phyloP scores from a whole-genome alignment of 2,329 filamentous ascomycete genomes.

The Fusarium xyrophilum region DNA sequence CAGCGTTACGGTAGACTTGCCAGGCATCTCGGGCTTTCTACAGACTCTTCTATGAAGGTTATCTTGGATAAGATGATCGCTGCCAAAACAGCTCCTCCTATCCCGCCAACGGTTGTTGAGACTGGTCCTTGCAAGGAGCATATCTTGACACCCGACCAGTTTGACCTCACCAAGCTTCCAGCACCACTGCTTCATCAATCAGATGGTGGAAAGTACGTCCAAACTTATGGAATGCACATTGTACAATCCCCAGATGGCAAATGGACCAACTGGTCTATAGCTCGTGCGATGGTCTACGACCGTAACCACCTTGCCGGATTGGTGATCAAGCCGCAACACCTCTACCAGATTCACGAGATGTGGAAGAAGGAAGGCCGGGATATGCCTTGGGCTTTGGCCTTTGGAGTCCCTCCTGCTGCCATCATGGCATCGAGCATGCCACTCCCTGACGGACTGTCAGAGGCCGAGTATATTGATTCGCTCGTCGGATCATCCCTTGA shows the following conservation, averaged over 20 bases:
- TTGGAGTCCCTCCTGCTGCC: conserved; percentile 59
- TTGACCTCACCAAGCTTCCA: conserved; percentile 49
- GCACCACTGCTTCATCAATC: conserved; percentile 52
- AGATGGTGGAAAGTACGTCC: conserved; percentile 59
- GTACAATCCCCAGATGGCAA: conserved; percentile 53
- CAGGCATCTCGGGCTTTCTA: conserved; percentile 50
- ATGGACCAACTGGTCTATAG: conserved; percentile 59
- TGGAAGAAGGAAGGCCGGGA: conserved; percentile 55
- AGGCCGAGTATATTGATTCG: conserved; percentile 57
- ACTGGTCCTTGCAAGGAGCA: conserved; percentile 31
- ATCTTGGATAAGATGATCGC: conserved; percentile 52
- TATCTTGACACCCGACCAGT: conserved; percentile 15
- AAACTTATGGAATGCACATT: conserved; percentile 55
- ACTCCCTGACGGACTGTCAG: conserved; percentile 46
- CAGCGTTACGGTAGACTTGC: conserved; percentile 52
- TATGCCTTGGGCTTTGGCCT: conserved; percentile 55
- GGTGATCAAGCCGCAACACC: conserved; percentile 55
- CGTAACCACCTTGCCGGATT: conserved; percentile 51
- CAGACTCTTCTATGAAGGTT: conserved; percentile 36
- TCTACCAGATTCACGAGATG: conserved; percentile 54
- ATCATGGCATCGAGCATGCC: conserved; percentile 59
- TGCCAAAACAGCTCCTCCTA: conserved; percentile 43
- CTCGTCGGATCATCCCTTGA: conserved; percentile 54
- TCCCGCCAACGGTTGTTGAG: conserved; percentile 46
- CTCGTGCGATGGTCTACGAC: conserved; percentile 56